phyloP scores from a whole-genome alignment of 768 basidiomycete species.

The Auricularia cornea region DNA sequence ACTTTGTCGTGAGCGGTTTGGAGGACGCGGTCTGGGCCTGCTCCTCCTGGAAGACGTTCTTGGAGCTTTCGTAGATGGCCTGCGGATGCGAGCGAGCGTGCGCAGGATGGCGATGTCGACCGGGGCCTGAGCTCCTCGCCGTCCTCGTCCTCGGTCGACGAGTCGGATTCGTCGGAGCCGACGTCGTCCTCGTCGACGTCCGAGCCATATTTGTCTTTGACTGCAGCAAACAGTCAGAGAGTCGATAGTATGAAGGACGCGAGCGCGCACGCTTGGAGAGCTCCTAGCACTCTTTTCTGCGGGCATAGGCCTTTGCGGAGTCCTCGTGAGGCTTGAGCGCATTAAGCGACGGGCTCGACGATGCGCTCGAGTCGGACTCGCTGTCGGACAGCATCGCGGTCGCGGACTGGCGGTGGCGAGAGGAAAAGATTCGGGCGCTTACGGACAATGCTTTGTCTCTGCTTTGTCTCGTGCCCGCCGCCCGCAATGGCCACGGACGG shows the following conservation, averaged over 20 bases:
- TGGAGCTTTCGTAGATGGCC: conserved; percentile 74
- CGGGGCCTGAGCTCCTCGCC: conserved; percentile 88
- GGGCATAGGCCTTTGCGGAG: conserved; percentile 75
- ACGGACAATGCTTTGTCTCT: no score
- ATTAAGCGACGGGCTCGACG: neutral
- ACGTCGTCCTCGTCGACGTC: conserved; percentile 45
- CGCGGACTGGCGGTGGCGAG: no score
- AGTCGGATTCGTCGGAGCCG: conserved; percentile 33
- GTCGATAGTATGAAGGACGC: neutral
- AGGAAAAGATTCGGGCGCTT: no score
- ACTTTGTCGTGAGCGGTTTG: conserved; percentile 15
- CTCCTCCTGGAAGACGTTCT: conserved; percentile 52
- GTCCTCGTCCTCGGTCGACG: conserved; percentile 84
- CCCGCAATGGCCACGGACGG: neutral
- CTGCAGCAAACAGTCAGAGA: conserved; percentile 28
- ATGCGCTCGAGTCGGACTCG: neutral
- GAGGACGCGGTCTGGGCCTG: conserved; percentile 37
- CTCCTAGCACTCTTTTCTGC: conserved; percentile 80
- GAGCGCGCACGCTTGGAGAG: conserved; percentile 54
- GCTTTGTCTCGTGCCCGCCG: neutral
- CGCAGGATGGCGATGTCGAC: conserved; percentile 91
- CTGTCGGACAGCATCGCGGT: neutral
- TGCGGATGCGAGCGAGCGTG: conserved; percentile 77
- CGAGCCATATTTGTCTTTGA: conserved; percentile 83
- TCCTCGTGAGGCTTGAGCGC: conserved; percentile 60